A percentile compares a stretch with the other conserved stretches of the same genome.
Conservation (phyloP, 1,284 basidiomycete species). For the Irpex rosettiformis region DNA sequence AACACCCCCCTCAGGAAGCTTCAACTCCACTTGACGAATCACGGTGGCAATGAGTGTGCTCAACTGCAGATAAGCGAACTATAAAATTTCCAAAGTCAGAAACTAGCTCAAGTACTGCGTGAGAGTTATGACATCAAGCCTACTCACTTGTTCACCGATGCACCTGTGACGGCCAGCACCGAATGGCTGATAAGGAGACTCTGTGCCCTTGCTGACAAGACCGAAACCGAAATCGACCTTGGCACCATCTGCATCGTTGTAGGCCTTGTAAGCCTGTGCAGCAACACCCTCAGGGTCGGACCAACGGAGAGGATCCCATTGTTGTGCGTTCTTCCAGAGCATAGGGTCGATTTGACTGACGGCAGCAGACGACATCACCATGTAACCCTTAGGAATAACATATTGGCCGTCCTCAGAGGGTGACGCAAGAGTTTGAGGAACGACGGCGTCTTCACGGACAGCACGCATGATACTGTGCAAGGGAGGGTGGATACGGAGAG, state of each 20-base stretch:
- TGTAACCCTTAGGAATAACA: slow-evolving; percentile 90
- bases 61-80: slow-evolving; percentile 96
- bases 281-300: slow-evolving; percentile 76
- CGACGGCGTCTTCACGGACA: slow-evolving; percentile 80
- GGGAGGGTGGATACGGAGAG: slow-evolving; percentile 88
- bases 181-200: slow-evolving; percentile 92
- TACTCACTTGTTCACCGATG: slow-evolving; percentile 84
- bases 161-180: slow-evolving; percentile 94
- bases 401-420: slow-evolving; percentile 73
- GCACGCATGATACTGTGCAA: slow-evolving; percentile 93
- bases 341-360: slow-evolving; percentile 86
- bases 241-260: slow-evolving; percentile 74
- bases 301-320: slow-evolving; percentile 88
- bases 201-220: slow-evolving; percentile 88
- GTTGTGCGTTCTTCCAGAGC: slow-evolving; percentile 74
- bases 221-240: slow-evolving; percentile 98
- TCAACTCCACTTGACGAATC: slow-evolving; percentile 75
- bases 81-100: slow-evolving; percentile 14
- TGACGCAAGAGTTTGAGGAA: slow-evolving; percentile 79
- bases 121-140: neutral
- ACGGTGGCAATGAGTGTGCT: slow-evolving; percentile 82
- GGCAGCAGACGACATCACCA: slow-evolving; percentile 87
- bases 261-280: slow-evolving; percentile 69
- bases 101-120: neutral
- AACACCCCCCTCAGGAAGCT: slow-evolving; percentile 55